Conservation (phyloP, 1,284 basidiomycete species). For the Ganoderma leucocontextum region DNA sequence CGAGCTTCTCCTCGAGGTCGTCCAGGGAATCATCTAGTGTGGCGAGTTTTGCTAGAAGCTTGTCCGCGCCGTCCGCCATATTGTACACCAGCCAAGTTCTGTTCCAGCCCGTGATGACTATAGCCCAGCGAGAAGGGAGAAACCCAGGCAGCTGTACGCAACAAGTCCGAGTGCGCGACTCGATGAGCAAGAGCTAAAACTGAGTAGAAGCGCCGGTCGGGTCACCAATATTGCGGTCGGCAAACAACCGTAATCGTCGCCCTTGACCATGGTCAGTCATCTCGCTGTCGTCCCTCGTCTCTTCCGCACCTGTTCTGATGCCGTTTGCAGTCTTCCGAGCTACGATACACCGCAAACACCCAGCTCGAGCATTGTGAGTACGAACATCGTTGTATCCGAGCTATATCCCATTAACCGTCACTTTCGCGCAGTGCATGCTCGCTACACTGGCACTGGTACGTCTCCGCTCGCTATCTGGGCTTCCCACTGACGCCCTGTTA, state of each 20-base stretch:
- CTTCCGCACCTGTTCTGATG: constrained; percentile 8
- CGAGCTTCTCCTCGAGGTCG: constrained; percentile 69
- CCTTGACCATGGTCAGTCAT: constrained; percentile 54
- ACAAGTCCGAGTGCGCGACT: not conserved
- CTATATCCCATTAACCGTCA: not conserved
- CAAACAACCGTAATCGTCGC: constrained; percentile 28
- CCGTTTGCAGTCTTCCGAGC: constrained; percentile 75
- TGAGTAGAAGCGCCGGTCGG: constrained; percentile 16
- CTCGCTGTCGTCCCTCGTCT: constrained; percentile 36
- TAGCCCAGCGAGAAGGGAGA: not conserved
- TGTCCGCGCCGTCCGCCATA: constrained; percentile 65
- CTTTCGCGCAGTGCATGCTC: constrained; percentile 80
- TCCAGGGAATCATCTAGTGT: constrained; percentile 65
- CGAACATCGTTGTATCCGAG: not conserved
- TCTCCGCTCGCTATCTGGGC: constrained; percentile 16
- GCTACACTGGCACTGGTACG: constrained; percentile 93
- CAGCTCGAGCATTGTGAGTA: constrained; percentile 89
- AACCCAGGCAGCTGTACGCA: not conserved
- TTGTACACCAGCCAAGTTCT: not conserved
- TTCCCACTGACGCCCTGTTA: constrained; percentile 2
- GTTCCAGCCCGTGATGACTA: not conserved
- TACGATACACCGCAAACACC: constrained; percentile 93
- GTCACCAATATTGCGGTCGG: constrained; percentile 9
- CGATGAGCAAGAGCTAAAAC: not conserved
- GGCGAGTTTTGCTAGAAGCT: constrained; percentile 61